Evolutionary conservation across 371 early-diverging fungal species (phyloP).

Genomic region (Rhizoclosmatium hyalinum): DNA sequence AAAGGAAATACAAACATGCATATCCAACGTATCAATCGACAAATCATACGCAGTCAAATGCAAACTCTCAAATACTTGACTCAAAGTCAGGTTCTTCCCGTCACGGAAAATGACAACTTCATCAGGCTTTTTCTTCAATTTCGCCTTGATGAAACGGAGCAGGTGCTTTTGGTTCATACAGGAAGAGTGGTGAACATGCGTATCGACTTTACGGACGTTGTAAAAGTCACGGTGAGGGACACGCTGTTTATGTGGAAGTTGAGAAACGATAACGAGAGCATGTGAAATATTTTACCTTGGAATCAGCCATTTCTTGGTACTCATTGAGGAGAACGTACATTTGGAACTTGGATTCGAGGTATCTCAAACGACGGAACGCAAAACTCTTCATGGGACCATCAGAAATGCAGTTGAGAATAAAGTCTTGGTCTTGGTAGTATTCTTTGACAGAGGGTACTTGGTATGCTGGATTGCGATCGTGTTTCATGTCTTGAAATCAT

Average conservation of each 20-base stretch:
- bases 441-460: slow-evolving; percentile 81
- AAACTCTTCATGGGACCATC: slow-evolving; percentile 97
- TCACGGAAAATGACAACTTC: slow-evolving; percentile 64
- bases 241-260: slow-evolving; percentile 40
- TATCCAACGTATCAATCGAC: slow-evolving; percentile 96
- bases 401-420: slow-evolving; percentile 79
- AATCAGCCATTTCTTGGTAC: slow-evolving; percentile 93
- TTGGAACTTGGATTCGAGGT: slow-evolving; percentile 94
- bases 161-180: slow-evolving; percentile 99
- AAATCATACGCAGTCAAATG: slow-evolving; percentile 96
- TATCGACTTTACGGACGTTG: slow-evolving; percentile 98
- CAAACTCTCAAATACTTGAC: slow-evolving; percentile 88
- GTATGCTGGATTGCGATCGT: slow-evolving; percentile 51
- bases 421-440: slow-evolving; percentile 89
- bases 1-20: slow-evolving; percentile 74
- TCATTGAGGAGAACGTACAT: slow-evolving; percentile 92
- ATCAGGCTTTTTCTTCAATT: slow-evolving; percentile 84
- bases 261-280: slow-evolving; percentile 15
- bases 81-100: slow-evolving; percentile 55
- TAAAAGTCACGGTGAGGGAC: slow-evolving; percentile 98
- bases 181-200: slow-evolving; percentile 96
- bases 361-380: slow-evolving; percentile 91
- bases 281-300: slow-evolving; percentile 63
- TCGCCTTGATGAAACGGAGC: slow-evolving; percentile 96
- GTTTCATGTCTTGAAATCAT: slow-evolving; percentile 31